Percentiles rank a stretch among this genome's conserved stretches.
Evolutionary conservation across 495 filamentous ascomycete genomes (phyloP).

Genomic region (Tetracladium setigerum): DNA sequence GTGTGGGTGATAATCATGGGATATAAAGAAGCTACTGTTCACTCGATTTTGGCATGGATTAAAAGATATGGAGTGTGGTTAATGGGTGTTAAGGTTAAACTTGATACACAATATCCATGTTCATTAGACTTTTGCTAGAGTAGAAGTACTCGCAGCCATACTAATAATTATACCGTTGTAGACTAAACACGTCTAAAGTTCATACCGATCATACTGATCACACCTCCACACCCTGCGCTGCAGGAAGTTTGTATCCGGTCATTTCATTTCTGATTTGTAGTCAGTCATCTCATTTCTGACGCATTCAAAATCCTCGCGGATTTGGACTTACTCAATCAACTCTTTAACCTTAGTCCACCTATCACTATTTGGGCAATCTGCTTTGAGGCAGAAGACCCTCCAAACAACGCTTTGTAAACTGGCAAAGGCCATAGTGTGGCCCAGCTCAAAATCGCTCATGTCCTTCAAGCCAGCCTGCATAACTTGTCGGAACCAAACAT

Average conservation of each 20-base stretch:
- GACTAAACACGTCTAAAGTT: neutral
- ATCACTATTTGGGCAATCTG: constrained; percentile 4
- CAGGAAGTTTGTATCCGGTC: constrained; percentile 4
- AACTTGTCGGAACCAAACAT: constrained; percentile 5
- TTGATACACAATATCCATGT: too few relatives aligned
- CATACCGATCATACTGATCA: too few relatives aligned
- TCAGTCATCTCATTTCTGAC: too few relatives aligned
- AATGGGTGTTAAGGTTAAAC: too few relatives aligned
- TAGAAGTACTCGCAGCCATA: too few relatives aligned
- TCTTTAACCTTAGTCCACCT: constrained; percentile 13
- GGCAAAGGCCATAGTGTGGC: constrained; percentile 16
- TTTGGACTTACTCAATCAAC: constrained; percentile 2
- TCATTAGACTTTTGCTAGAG: too few relatives aligned
- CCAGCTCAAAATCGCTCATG: constrained; percentile 21
- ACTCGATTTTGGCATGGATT: too few relatives aligned
- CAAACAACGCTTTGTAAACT: constrained; percentile 22
- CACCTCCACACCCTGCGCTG: too few relatives aligned
- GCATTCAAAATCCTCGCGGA: too few relatives aligned
- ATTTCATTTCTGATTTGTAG: neutral
- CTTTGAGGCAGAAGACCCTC: constrained; percentile 14
- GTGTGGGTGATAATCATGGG: too few relatives aligned
- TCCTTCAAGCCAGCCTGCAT: constrained; percentile 12
- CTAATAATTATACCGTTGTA: neutral
- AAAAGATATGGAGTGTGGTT: too few relatives aligned
- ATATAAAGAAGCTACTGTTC: too few relatives aligned